Conservation (phyloP, 345 rosid genomes). For the Garcia nutans region DNA sequence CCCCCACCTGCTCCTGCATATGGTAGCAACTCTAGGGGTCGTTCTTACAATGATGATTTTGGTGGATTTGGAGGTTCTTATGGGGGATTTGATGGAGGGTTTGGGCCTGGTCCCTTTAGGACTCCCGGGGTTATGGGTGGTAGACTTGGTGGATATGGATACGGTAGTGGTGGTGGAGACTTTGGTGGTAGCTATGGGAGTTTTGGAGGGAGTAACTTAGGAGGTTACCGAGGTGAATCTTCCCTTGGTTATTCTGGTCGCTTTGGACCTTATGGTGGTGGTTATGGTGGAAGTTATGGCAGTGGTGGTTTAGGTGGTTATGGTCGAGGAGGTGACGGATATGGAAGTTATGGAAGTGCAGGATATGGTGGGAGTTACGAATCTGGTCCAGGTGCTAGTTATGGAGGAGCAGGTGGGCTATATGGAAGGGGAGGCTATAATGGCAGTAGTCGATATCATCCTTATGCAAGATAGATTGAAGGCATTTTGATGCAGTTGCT, state of each 20-base stretch:
- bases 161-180: constrained; percentile 55
- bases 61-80: constrained; percentile 57
- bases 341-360: constrained; percentile 31
- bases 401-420: constrained; percentile 73
- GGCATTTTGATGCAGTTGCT: constrained; percentile 38
- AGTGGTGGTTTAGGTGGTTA: constrained; percentile 59
- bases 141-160: constrained; percentile 49
- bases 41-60: constrained; percentile 29
- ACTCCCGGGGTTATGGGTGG: constrained; percentile 30
- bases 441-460: constrained; percentile 96
- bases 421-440: constrained; percentile 91
- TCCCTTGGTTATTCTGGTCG: constrained; percentile 80
- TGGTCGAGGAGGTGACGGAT: constrained; percentile 41
- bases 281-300: constrained; percentile 73
- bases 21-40: constrained; percentile 47
- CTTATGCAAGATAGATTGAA: constrained; percentile 71
- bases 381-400: constrained; percentile 79
- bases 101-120: constrained; percentile 81
- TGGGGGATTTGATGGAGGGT: constrained; percentile 79
- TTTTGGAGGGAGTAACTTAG: constrained; percentile 26
- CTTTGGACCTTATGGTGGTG: constrained; percentile 73
- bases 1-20: constrained; percentile 77
- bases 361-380: constrained; percentile 70
- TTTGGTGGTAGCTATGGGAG: constrained; percentile 71
- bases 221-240: constrained; percentile 29